Conservation (phyloP, 352 stramenopile genomes). For the Phytophthora kernoviae region DNA sequence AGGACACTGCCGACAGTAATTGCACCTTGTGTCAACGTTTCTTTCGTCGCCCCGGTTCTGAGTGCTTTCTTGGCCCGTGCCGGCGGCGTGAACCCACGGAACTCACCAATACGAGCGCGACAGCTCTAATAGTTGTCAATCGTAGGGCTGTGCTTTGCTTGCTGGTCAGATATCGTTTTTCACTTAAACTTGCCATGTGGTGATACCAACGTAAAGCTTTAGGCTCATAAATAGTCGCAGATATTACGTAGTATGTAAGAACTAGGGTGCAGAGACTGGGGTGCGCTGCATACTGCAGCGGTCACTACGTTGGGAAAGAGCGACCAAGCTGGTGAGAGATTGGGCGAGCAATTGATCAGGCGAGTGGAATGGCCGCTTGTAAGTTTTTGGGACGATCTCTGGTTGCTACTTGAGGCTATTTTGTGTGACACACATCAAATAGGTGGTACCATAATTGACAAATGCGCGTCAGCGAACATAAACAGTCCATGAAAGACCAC, state of each 20-base stretch:
- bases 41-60: slow-evolving; percentile 32
- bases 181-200: too few species aligned
- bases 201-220: too few species aligned
- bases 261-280: too few species aligned
- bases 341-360: background rate
- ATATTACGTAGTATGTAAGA: too few species aligned
- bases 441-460: slow-evolving; percentile 4
- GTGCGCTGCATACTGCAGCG: too few species aligned
- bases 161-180: slow-evolving; percentile 3
- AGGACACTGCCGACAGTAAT: background rate
- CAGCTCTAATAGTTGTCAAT: slow-evolving; percentile 25
- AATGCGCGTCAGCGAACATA: slow-evolving; percentile 3
- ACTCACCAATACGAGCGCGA: slow-evolving; percentile 32
- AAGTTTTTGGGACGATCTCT: background rate
- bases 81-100: slow-evolving; percentile 3
- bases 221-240: too few species aligned
- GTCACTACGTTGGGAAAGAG: too few species aligned
- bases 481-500: background rate
- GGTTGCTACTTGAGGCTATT: background rate
- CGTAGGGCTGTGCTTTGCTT: slow-evolving; percentile 17
- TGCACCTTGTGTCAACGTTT: slow-evolving; percentile 22
- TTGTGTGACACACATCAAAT: slow-evolving; percentile 2
- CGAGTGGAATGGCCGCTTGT: background rate
- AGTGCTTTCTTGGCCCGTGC: slow-evolving; percentile 8
- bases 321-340: background rate